Percentiles rank a stretch among this genome's conserved stretches.
These are phyloP conservation scores for Phylloporus arenicola DNA, from an alignment of 768 basidiomycete species.

Conservation along the genomic window DNA sequence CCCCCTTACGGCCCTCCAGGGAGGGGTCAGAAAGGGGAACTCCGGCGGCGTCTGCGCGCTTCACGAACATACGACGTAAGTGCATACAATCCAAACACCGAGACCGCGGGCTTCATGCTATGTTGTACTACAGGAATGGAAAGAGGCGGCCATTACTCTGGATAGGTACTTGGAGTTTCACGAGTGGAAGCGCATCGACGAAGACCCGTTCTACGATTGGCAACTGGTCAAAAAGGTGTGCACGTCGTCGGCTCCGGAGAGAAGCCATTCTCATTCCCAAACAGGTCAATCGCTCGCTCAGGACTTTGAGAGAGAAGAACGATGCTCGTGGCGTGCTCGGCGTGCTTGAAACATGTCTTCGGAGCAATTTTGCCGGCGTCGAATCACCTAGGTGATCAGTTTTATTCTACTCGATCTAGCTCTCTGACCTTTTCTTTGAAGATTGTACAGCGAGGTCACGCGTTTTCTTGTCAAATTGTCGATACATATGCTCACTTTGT, in stretches of 20 bases:
- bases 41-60: slow-evolving; percentile 70
- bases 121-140: slow-evolving; percentile 66
- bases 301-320: slow-evolving; percentile 60
- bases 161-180: slow-evolving; percentile 83
- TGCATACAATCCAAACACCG: not conserved
- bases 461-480: not conserved
- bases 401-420: not conserved
- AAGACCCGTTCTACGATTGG: slow-evolving; percentile 91
- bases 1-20: slow-evolving; percentile 39
- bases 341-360: slow-evolving; percentile 84
- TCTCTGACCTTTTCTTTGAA: slow-evolving; percentile 24
- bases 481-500: slow-evolving; percentile 8
- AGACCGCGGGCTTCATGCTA: not conserved
- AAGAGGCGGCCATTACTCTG: slow-evolving; percentile 65
- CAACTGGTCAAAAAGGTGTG: slow-evolving; percentile 70
- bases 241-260: not conserved
- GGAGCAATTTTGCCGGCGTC: slow-evolving; percentile 89
- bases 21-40: slow-evolving; percentile 75
- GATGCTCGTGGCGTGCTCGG: slow-evolving; percentile 86
- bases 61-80: slow-evolving; percentile 69
- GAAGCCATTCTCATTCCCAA: not conserved
- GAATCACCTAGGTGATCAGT: slow-evolving; percentile 67
- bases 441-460: slow-evolving; percentile 81
- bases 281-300: slow-evolving; percentile 74
- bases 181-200: slow-evolving; percentile 85